Evolutionary conservation across 2,329 filamentous ascomycete genomes (phyloP).

Genomic region (Xylariaceae sp.): DNA sequence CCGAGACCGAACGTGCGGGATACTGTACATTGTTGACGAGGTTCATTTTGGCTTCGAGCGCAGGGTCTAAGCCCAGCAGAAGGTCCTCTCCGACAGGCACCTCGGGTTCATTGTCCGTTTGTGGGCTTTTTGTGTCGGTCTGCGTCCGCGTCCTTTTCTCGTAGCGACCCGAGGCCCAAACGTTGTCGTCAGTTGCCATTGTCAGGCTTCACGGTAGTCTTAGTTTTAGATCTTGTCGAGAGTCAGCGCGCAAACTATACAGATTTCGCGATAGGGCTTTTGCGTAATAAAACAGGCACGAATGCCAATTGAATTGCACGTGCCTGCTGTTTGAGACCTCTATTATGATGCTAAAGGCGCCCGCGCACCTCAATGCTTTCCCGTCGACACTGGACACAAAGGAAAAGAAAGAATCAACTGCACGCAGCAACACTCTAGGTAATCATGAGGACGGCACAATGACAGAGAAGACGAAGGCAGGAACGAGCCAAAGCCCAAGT

Average conservation of each 20-base stretch:
- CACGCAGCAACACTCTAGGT: neutral
- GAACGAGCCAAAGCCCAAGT: no score
- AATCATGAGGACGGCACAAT: no score
- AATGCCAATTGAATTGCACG: neutral
- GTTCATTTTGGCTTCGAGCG: conserved; percentile 61
- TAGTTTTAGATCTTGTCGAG: neutral
- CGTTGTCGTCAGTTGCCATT: conserved; percentile 1
- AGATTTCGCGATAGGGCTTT: no score
- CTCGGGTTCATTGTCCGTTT: neutral
- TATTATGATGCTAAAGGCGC: neutral
- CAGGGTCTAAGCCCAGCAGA: conserved; percentile 56
- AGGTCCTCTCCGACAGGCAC: conserved; percentile 41
- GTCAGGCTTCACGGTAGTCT: neutral
- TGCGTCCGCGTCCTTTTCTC: neutral
- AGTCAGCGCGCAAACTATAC: no score
- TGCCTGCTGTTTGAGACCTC: neutral
- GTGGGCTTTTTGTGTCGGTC: neutral
- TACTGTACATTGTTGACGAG: conserved; percentile 58
- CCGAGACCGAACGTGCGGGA: neutral
- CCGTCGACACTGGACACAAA: neutral
- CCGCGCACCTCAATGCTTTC: neutral
- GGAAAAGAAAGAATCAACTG: neutral
- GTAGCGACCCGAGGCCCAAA: neutral
- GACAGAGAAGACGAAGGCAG: no score
- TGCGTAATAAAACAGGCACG: no score